Conservation (phyloP, 768 basidiomycete genomes). For the Boletus subcaerulescens region DNA sequence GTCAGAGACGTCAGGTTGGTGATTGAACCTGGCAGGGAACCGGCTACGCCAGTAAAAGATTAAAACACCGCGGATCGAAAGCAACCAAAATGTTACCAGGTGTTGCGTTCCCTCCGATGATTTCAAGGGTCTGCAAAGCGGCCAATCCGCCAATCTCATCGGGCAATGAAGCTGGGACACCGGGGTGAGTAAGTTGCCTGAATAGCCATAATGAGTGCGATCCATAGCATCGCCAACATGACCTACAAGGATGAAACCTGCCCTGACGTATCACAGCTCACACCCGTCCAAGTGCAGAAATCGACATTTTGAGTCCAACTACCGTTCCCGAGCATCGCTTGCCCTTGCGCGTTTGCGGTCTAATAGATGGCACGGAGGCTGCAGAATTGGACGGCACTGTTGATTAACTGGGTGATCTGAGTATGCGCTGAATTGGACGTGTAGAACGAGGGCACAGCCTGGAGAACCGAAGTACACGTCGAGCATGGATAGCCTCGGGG, state of each 20-base stretch:
- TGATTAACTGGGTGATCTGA: conserved; percentile 32
- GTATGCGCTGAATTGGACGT: conserved; percentile 27
- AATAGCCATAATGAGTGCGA: background rate
- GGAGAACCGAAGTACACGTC: conserved; percentile 41
- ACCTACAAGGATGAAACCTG: conserved; percentile 42
- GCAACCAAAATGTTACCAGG: conserved; percentile 35
- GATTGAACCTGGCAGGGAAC: conserved; percentile 40
- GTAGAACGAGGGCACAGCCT: conserved; percentile 35
- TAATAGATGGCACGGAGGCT: conserved; percentile 44
- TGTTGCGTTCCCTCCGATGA: conserved; percentile 40
- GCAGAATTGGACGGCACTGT: conserved; percentile 46
- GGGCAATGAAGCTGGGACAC: conserved; percentile 44
- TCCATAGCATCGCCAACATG: background rate
- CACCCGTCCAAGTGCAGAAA: conserved; percentile 48
- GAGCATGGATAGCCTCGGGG: conserved; percentile 45
- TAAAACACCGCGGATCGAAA: background rate
- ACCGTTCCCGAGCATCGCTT: conserved; percentile 37
- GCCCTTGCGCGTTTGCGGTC: conserved; percentile 35
- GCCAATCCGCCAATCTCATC: conserved; percentile 39
- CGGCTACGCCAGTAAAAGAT: conserved; percentile 27
- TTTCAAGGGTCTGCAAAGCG: conserved; percentile 35
- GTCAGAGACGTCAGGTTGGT: conserved; percentile 36
- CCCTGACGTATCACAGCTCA: conserved; percentile 41
- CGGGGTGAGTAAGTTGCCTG: conserved; percentile 44
- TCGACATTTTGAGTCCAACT: conserved; percentile 45